A percentile compares a stretch with the other conserved stretches of the same genome.
Evolutionary conservation across 1,139 yeast species (phyloP).

Genomic region (Zygoascus sp.): DNA sequence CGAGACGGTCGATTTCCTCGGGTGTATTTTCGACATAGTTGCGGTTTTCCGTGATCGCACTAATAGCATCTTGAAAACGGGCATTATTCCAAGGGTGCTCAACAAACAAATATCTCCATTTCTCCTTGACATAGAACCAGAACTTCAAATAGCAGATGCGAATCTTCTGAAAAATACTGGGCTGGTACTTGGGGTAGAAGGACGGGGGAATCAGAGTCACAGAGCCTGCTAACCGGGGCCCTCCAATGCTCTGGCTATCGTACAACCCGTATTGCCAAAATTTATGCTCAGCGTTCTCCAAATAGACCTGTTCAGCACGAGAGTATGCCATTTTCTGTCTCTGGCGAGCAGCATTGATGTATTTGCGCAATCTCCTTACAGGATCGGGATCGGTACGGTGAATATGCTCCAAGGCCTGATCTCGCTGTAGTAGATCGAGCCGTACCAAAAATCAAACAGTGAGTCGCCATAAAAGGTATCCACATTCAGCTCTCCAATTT

Average conservation of each 20-base stretch:
- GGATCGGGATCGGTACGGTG: not conserved
- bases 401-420: not conserved
- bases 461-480: slow-evolving; percentile 4
- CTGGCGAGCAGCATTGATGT: slow-evolving; percentile 3
- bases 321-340: not conserved
- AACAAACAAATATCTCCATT: slow-evolving; percentile 4
- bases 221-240: not conserved
- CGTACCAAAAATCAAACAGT: not conserved
- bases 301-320: not conserved
- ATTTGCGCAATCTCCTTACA: not conserved
- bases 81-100: not conserved
- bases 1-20: slow-evolving; percentile 1
- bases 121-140: not conserved
- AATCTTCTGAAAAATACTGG: not conserved
- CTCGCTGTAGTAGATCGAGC: not conserved
- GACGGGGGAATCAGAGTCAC: not conserved
- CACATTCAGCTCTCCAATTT: not conserved
- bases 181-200: not conserved
- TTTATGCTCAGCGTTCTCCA: not conserved
- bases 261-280: not conserved
- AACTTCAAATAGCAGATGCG: not conserved
- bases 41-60: not conserved
- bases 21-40: not conserved
- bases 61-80: not conserved
- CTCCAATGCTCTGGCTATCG: not conserved